Conservation (phyloP, 2,329 filamentous ascomycete species). For the Albifimbria verrucaria region DNA sequence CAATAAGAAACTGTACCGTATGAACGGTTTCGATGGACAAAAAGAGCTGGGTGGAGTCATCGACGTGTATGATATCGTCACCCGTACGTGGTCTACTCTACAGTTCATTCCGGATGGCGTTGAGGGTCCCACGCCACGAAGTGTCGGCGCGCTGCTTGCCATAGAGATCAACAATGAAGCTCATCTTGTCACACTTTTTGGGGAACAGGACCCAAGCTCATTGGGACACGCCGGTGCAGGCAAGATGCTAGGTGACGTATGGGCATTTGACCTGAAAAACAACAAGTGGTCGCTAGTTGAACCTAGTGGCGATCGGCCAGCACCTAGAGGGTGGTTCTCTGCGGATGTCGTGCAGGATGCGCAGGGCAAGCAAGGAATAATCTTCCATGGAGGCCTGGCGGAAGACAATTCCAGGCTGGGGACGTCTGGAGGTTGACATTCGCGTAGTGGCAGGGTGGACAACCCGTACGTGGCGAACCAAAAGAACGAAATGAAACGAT, state of each 20-base stretch:
- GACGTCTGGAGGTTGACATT: constrained; percentile 24
- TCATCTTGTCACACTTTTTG: constrained; percentile 35
- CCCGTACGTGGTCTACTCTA: constrained; percentile 21
- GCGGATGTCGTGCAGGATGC: constrained; percentile 22
- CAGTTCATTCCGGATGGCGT: constrained; percentile 21
- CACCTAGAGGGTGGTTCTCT: constrained; percentile 36
- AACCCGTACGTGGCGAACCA: too few species aligned
- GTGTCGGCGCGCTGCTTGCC: constrained; percentile 24
- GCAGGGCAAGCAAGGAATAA: constrained; percentile 15
- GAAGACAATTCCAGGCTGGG: constrained; percentile 33
- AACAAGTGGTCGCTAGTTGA: constrained; percentile 23
- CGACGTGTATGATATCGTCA: constrained; percentile 38
- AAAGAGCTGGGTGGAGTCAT: constrained; percentile 55
- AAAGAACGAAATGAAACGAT: too few species aligned
- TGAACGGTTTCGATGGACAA: constrained; percentile 63
- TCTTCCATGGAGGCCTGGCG: constrained; percentile 36
- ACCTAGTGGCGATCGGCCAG: constrained; percentile 18
- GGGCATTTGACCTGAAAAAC: constrained; percentile 34
- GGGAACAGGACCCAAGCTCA: constrained; percentile 33
- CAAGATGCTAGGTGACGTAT: constrained; percentile 36
- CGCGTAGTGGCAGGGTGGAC: too few species aligned
- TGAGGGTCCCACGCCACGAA: constrained; percentile 26
- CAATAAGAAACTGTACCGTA: constrained; percentile 47
- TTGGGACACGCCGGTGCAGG: constrained; percentile 37
- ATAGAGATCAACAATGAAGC: constrained; percentile 13